Conservation (phyloP, 768 basidiomycete species). For the Gloeostereum incarnatum region DNA sequence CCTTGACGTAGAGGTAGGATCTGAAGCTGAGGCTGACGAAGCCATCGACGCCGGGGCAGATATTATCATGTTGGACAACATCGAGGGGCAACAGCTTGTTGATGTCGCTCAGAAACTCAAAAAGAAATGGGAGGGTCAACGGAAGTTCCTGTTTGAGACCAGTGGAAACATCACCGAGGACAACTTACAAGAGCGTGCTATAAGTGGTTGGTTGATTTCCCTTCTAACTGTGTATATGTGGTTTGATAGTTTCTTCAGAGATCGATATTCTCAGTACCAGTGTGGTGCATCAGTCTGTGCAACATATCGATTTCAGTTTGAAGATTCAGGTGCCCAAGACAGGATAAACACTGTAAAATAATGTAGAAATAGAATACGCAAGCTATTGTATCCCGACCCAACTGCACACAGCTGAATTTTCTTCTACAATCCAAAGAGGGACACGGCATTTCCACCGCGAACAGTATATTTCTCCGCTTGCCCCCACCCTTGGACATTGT, state of each 20-base stretch:
- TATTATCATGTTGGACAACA: slow-evolving; percentile 93
- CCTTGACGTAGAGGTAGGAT: slow-evolving; percentile 89
- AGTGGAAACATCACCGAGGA: slow-evolving; percentile 91
- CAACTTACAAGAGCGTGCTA: slow-evolving; percentile 72
- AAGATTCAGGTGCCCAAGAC: slow-evolving; percentile 73
- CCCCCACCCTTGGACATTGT: slow-evolving; percentile 51
- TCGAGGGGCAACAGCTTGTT: slow-evolving; percentile 67
- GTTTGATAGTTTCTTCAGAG: slow-evolving; percentile 35
- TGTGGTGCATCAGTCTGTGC: slow-evolving; percentile 83
- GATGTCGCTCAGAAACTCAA: slow-evolving; percentile 62
- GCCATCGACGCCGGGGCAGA: slow-evolving; percentile 96
- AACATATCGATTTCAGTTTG: slow-evolving; percentile 93
- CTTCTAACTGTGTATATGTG: not conserved
- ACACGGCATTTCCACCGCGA: slow-evolving; percentile 63
- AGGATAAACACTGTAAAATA: slow-evolving; percentile 6
- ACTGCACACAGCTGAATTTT: slow-evolving; percentile 3
- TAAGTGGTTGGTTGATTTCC: slow-evolving; percentile 52
- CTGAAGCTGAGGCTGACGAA: slow-evolving; percentile 87
- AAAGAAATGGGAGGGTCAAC: slow-evolving; percentile 69
- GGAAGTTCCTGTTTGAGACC: slow-evolving; percentile 86
- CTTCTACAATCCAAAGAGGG: slow-evolving; percentile 54
- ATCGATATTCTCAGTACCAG: slow-evolving; percentile 95
- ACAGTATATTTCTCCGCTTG: slow-evolving; percentile 55
- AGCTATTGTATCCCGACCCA: too few species aligned
- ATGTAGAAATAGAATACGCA: too few species aligned